Percentiles rank a stretch among this genome's conserved stretches.
phyloP scores from a whole-genome alignment of 2,329 filamentous ascomycete species.

The Fusarium siculi region DNA sequence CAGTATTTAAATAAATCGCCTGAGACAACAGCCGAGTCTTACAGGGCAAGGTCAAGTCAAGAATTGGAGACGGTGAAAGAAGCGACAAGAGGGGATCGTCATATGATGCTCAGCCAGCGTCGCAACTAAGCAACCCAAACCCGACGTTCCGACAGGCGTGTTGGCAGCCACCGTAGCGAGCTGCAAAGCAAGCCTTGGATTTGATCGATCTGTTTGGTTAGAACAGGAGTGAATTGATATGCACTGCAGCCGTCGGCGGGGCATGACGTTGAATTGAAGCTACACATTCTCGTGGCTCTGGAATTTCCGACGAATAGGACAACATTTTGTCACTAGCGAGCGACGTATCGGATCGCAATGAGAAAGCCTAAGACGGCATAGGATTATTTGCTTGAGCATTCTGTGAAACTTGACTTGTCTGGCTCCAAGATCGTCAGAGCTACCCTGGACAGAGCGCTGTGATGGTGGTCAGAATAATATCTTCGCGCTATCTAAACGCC shows the following conservation, averaged over 20 bases:
- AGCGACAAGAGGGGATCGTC: constrained; percentile 40
- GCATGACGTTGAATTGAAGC: constrained; percentile 47
- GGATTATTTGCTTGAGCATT: background rate
- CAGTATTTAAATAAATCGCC: constrained; percentile 4
- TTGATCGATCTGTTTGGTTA: constrained; percentile 11
- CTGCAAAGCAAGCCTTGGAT: constrained; percentile 5
- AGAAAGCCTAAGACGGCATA: background rate
- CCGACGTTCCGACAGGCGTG: constrained; percentile 15
- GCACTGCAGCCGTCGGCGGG: constrained; percentile 5
- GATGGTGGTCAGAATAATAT: constrained; percentile 20
- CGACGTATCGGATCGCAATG: background rate
- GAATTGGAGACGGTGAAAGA: constrained; percentile 21
- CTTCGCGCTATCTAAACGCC: constrained; percentile 26
- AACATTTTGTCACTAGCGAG: constrained; percentile 3
- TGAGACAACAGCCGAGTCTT: background rate
- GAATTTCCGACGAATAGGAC: background rate
- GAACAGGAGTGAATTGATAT: background rate
- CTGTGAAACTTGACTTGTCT: background rate
- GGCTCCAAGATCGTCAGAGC: background rate
- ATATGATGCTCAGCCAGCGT: constrained; percentile 36
- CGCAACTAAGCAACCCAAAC: constrained; percentile 19
- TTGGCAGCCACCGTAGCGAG: constrained; percentile 3
- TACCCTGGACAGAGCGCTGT: constrained; percentile 5
- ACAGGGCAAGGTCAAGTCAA: background rate
- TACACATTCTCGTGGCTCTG: constrained; percentile 3